These are phyloP conservation scores for Penicillium argentinense DNA, from an alignment of 495 filamentous ascomycete species.

Conservation along the genomic window DNA sequence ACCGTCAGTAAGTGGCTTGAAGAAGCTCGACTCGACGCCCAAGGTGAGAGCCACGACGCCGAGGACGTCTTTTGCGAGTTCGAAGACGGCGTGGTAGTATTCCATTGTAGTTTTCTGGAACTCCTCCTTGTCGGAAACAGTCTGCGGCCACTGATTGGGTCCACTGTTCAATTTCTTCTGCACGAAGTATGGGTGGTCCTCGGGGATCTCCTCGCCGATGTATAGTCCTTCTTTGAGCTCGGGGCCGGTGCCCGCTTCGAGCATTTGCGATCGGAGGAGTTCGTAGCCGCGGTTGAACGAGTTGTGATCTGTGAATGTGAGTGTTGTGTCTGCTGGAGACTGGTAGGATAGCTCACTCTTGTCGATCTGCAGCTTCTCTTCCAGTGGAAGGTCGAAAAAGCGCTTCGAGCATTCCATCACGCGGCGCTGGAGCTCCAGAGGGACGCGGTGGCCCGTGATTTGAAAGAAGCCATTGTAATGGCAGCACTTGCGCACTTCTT, in stretches of 20 bases:
- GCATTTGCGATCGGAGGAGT: slow-evolving; percentile 46
- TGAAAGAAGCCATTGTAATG: slow-evolving; percentile 53
- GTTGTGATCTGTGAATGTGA: slow-evolving; percentile 26
- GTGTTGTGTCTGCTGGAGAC: background rate
- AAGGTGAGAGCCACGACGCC: slow-evolving; percentile 30
- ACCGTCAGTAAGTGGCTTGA: slow-evolving; percentile 30
- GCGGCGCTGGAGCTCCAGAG: slow-evolving; percentile 27
- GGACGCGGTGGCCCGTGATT: slow-evolving; percentile 46
- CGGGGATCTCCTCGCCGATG: slow-evolving; percentile 46
- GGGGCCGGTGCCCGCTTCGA: slow-evolving; percentile 45
- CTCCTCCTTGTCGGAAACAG: slow-evolving; percentile 37
- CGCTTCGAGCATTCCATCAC: slow-evolving; percentile 40
- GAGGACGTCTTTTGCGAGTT: slow-evolving; percentile 33
- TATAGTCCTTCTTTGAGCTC: slow-evolving; percentile 55
- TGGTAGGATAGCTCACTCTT: slow-evolving; percentile 25
- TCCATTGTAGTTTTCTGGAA: slow-evolving; percentile 49
- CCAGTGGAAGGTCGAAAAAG: slow-evolving; percentile 52
- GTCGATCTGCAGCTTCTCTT: slow-evolving; percentile 50
- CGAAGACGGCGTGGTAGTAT: slow-evolving; percentile 43
- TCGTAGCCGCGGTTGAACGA: slow-evolving; percentile 52
- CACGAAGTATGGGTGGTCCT: slow-evolving; percentile 38
- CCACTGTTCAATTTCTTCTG: slow-evolving; percentile 38
- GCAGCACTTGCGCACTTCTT: slow-evolving; percentile 32
- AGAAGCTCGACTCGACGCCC: slow-evolving; percentile 33
- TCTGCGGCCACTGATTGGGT: slow-evolving; percentile 51